Evolutionary conservation across 257 asterid genomes (phyloP).

Genomic region (Oldenlandia corymbosa): DNA sequence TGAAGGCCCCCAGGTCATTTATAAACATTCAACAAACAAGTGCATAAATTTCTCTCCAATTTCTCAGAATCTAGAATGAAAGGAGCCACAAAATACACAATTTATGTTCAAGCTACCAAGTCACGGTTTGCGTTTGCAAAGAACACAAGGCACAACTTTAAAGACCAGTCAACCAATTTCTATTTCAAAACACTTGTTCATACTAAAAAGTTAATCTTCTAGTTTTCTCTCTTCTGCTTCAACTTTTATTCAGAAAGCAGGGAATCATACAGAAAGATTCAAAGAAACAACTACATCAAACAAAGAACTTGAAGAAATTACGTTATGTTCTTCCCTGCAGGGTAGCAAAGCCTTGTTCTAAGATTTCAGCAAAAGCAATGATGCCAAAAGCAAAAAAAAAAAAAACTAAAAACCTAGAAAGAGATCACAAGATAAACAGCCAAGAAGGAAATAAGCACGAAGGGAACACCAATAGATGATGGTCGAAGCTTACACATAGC

Average conservation of each 20-base stretch:
- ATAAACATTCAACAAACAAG: background rate
- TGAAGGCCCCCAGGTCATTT: background rate
- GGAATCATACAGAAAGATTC: too few species aligned
- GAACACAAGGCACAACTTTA: background rate
- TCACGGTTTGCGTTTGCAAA: too few species aligned
- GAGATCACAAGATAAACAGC: background rate
- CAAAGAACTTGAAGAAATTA: too few species aligned
- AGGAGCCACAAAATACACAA: background rate
- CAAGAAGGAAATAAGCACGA: too few species aligned
- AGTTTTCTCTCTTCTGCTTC: background rate
- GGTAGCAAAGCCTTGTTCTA: too few species aligned
- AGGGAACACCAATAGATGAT: background rate
- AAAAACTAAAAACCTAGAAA: too few species aligned
- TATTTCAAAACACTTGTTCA: background rate
- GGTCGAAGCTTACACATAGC: conserved; percentile 27
- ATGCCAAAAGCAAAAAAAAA: background rate
- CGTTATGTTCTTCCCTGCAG: too few species aligned
- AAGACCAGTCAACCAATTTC: background rate
- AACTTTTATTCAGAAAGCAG: too few species aligned
- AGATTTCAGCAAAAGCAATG: too few species aligned
- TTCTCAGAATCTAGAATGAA: too few species aligned
- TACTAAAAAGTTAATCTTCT: too few species aligned
- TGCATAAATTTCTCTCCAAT: background rate
- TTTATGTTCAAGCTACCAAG: background rate
- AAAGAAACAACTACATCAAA: too few species aligned